A percentile compares a stretch with the other conserved stretches of the same genome.
Conservation (phyloP, 2,329 filamentous ascomycete species). For the Emmonsiellopsis sp. region DNA sequence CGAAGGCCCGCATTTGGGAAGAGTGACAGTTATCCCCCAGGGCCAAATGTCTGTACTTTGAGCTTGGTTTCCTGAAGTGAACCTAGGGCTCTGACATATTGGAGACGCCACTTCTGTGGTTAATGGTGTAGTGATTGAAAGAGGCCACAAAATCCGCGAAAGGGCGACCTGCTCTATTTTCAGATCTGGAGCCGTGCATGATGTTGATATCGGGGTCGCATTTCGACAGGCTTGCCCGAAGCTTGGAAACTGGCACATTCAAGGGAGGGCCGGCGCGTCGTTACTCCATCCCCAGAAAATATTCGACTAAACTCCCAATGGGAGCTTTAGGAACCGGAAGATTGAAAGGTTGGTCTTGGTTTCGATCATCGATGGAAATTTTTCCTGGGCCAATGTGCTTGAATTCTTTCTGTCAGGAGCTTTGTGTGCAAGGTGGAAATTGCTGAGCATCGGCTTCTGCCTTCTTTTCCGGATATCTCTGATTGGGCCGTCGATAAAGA, state of each 20-base stretch:
- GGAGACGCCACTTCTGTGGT: constrained; percentile 9
- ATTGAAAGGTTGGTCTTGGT: no score
- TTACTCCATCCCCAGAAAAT: no score
- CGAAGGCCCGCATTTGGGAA: not conserved
- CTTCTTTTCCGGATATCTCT: no score
- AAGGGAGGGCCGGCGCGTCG: no score
- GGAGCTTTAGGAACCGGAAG: no score
- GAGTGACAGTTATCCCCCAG: constrained; percentile 13
- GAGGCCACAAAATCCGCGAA: constrained; percentile 6
- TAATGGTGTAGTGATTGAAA: constrained; percentile 9
- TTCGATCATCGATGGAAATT: no score
- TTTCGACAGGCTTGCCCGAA: not conserved
- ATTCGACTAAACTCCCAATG: no score
- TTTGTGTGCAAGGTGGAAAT: no score
- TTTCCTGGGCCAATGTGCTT: no score
- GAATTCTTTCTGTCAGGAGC: no score
- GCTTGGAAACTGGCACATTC: not conserved
- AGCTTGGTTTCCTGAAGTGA: constrained; percentile 11
- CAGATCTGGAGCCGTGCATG: constrained; percentile 5
- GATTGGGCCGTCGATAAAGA: no score
- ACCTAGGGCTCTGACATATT: constrained; percentile 11
- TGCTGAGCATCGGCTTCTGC: no score
- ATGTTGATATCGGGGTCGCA: not conserved
- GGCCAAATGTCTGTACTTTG: constrained; percentile 12
- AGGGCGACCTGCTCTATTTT: constrained; percentile 14